Evolutionary conservation across 2,329 filamentous ascomycete species (phyloP).

Genomic region (Alternaria sp.): DNA sequence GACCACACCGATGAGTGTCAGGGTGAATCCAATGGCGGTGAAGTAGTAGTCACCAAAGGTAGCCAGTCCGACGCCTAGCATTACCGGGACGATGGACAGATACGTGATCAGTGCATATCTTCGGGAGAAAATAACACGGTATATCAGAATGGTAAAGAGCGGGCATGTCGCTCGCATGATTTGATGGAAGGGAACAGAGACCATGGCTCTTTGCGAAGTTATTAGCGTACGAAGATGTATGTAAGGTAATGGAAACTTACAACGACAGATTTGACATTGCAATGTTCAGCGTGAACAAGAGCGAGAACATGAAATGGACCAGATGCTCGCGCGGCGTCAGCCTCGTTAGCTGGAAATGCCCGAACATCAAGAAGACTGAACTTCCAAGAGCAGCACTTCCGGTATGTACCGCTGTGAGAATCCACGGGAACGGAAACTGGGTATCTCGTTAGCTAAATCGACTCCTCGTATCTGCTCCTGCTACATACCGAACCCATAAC

Average conservation of each 20-base stretch:
- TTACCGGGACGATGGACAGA: conserved; percentile 1
- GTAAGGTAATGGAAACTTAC: background rate
- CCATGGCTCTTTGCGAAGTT: background rate
- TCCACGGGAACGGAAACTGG: conserved; percentile 3
- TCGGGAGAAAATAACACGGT: background rate
- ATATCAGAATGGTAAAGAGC: conserved; percentile 3
- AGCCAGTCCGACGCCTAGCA: conserved; percentile 1
- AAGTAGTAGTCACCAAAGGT: conserved; percentile 6
- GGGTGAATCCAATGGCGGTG: background rate
- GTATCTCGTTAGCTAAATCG: background rate
- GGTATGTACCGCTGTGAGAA: conserved; percentile 2
- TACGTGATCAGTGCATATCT: conserved; percentile 1
- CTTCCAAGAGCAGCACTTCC: conserved; percentile 3
- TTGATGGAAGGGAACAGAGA: conserved; percentile 1
- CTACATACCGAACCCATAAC: conserved; percentile 4
- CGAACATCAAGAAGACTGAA: background rate
- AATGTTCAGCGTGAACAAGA: conserved; percentile 3
- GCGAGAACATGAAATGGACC: conserved; percentile 1
- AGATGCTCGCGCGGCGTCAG: conserved; percentile 2
- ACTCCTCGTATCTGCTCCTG: background rate
- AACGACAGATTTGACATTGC: conserved; percentile 4
- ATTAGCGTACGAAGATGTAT: background rate
- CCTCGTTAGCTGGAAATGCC: background rate
- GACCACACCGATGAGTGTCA: conserved; percentile 2
- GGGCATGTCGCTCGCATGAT: conserved; percentile 5